Evolutionary conservation across 169 alveolate genomes (phyloP), one percentile per base, ranked within the genome.

Genomic region (Ichthyophthirius multifiliis): DNA sequence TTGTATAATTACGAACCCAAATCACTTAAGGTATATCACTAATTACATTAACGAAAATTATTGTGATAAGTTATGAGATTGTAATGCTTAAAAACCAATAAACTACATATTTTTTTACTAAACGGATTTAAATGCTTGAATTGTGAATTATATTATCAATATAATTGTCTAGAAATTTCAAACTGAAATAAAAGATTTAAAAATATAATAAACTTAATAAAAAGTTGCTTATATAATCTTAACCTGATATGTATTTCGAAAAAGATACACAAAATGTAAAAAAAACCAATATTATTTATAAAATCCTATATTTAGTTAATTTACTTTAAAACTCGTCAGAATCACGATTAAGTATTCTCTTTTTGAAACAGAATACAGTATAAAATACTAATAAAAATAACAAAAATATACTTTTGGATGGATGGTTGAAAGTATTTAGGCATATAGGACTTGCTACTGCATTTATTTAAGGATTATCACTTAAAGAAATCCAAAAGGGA

Each of bases 11-110:
- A 7, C 20, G 20, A 37, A 67, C 30, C 77, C 77, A 67, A n/a
- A 5, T 67, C 63, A 20, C 13, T 67, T n/a, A 62, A 37, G 4
- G 75, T 41, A 35, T 37, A 34, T 7, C 45, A 37, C 20, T 37
- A 20, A 27, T 34, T 4, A 3, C 43, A 41, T 37, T 67, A 12
- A 37, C 35, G 4, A 67, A 23, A 7, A 67, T 67, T 13, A 39
- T 34, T 1, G 77, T 32, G 3, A 67, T 18, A 1, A 44, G n/a
- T 37, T 67, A 30, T 0, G 55, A 34, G 9, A 67, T 32, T 18
- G 41, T 44, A 9, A 67, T 18, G 35, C 27, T 37, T 5, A 67
- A 67, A 20, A 67, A 67, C 77, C 77, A 67, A 37, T 67, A 67
- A 37, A 67, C 35, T 6, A 67, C 77, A 39, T 67, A 37, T 39